Evolutionary conservation across 305 asterid species (phyloP).

Genomic region (Fraxinus angustifolia): DNA sequence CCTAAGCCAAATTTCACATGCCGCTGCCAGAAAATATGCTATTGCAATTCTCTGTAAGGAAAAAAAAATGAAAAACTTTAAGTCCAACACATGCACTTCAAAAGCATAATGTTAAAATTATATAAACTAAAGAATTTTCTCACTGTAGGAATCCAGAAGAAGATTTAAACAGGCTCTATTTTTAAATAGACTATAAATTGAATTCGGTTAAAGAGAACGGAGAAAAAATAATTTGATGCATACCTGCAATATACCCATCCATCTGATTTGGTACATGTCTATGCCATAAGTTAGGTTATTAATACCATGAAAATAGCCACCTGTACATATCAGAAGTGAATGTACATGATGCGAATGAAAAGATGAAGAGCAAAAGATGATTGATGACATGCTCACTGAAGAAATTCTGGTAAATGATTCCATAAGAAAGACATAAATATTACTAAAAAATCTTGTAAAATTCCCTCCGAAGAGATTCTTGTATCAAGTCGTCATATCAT

Average conservation of each 20-base stretch:
- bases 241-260: conserved; percentile 77
- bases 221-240: not conserved
- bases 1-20: conserved; percentile 70
- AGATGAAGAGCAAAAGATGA: not conserved
- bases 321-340: conserved; percentile 34
- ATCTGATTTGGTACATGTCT: conserved; percentile 51
- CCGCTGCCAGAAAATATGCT: conserved; percentile 48
- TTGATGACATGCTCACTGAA: not conserved
- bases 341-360: conserved; percentile 5
- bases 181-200: not conserved
- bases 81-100: not conserved
- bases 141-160: not conserved
- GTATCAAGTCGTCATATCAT: conserved; percentile 6
- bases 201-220: not conserved
- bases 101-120: not conserved
- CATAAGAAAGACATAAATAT: not conserved
- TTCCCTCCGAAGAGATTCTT: not conserved
- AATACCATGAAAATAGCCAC: conserved; percentile 57
- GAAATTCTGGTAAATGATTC: not conserved
- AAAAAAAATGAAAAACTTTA: not conserved
- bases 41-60: conserved; percentile 54
- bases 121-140: not conserved
- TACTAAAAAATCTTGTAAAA: conserved; percentile 4
- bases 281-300: conserved; percentile 57
- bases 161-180: not conserved